Conservation (phyloP, 768 basidiomycete species). For the Lepiota brunneoincarnata region DNA sequence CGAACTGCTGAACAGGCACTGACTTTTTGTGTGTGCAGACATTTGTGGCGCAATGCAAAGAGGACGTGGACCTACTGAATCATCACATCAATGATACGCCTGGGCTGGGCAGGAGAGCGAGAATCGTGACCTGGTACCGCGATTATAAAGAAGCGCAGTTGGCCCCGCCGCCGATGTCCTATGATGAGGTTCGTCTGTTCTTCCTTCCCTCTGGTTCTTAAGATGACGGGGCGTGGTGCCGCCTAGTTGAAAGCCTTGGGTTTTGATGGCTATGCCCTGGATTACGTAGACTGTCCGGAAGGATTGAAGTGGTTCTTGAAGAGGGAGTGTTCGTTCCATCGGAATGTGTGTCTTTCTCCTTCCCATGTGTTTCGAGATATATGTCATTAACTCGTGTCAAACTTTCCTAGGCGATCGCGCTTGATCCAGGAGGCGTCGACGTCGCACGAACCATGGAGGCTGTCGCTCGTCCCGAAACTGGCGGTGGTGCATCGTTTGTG, state of each 20-base stretch:
- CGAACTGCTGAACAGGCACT: neutral
- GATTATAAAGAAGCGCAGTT: constrained; percentile 34
- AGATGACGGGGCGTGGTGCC: neutral
- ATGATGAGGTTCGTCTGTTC: constrained; percentile 49
- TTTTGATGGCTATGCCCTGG: constrained; percentile 83
- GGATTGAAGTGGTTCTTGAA: constrained; percentile 73
- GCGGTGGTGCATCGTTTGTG: constrained; percentile 60
- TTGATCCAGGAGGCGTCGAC: constrained; percentile 48
- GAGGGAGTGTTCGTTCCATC: constrained; percentile 62
- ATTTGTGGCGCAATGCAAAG: constrained; percentile 79
- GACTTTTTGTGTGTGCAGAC: constrained; percentile 44
- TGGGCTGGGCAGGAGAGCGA: constrained; percentile 48
- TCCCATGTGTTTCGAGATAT: neutral
- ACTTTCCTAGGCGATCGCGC: constrained; percentile 56
- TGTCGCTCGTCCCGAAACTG: constrained; percentile 44
- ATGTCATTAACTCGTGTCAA: neutral
- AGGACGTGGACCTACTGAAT: constrained; percentile 77
- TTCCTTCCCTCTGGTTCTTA: neutral
- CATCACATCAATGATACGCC: constrained; percentile 61
- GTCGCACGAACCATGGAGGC: constrained; percentile 56
- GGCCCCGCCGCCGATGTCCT: constrained; percentile 51
- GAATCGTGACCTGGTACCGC: constrained; percentile 70
- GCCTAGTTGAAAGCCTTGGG: constrained; percentile 54
- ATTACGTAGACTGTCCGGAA: constrained; percentile 75
- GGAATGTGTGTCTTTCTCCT: constrained; percentile 51